Percentiles rank a stretch among this genome's conserved stretches.
phyloP scores from a whole-genome alignment of 2,329 filamentous ascomycete species.

The Aplosporella prunicola region DNA sequence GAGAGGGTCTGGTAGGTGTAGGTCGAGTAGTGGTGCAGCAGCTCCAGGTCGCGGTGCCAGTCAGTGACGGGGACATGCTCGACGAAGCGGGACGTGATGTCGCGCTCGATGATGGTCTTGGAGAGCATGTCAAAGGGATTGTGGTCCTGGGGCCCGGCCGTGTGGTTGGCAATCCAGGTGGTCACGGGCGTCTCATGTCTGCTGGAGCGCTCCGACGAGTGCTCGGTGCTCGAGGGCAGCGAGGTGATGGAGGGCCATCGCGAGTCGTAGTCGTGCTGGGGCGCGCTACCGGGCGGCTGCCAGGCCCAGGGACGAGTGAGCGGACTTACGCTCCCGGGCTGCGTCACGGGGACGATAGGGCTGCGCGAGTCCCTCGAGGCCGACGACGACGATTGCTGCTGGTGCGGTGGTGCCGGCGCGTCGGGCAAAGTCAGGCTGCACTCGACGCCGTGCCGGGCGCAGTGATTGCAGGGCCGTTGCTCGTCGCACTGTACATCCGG shows the following conservation, averaged over 20 bases:
- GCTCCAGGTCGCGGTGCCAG: conserved; percentile 11
- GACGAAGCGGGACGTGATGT: conserved; percentile 14
- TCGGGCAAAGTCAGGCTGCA: conserved; percentile 21
- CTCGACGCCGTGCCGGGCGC: conserved; percentile 26
- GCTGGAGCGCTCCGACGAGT: conserved; percentile 6
- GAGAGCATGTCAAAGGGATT: conserved; percentile 11
- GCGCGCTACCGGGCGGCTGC: too few species aligned
- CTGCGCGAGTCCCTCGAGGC: conserved; percentile 8
- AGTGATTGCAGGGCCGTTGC: conserved; percentile 28
- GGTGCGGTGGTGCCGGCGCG: conserved; percentile 2
- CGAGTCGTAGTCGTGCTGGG: too few species aligned
- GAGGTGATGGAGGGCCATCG: too few species aligned
- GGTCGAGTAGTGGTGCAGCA: conserved; percentile 12
- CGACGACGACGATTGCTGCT: conserved; percentile 5
- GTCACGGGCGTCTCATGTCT: conserved; percentile 2
- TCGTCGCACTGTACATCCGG: conserved; percentile 29
- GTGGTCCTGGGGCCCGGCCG: conserved; percentile 4
- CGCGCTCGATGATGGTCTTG: conserved; percentile 8
- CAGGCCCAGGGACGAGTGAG: too few species aligned
- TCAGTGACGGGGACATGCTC: conserved; percentile 10
- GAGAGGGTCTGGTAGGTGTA: conserved; percentile 8
- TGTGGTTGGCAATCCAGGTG: background rate
- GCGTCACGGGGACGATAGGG: conserved; percentile 1
- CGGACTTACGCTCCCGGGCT: too few species aligned
- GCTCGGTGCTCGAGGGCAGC: conserved; percentile 7